Evolutionary conservation across 768 basidiomycete genomes (phyloP), one percentile per base, ranked within the genome.

Genomic region (Auriscalpium vulgare): DNA sequence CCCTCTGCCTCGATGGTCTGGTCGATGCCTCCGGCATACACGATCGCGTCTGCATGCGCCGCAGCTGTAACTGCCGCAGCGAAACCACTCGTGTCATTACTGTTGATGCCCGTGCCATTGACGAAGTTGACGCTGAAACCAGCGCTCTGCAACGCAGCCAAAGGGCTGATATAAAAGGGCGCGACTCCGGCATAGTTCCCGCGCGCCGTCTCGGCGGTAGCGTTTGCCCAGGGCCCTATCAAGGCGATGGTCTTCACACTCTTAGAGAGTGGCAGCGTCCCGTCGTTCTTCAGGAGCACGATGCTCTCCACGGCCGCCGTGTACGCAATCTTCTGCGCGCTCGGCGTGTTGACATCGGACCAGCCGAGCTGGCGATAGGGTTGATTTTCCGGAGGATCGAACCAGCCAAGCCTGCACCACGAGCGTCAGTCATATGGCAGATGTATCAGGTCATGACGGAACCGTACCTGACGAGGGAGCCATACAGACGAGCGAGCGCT

Each of bases 201-300:
- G 56, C 82, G 81, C 4, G 29, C 29, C 77, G 82, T 75, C 56
- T 75, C 71, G 7, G 63, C 73, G 0, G 81, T 83, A 4, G 80
- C 79, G 61, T 79, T 79, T 3, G 75, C 78, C 74, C 74, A 81
- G 3, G 81, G 81, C 0, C 85, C 84, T 51, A 85, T 73, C 40
- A 86, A 63, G 8, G 81, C 83, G 14, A 87, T 65, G 7, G 71
- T 78, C 54, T 75, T 78, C 56, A 77, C 66, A 0, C 68, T 70
- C 0, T 63, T 62, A 21, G 72, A 69, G 46, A 86, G 69, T 2
- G 84, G 85, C 2, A 87, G 69, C 8, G 74, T 75, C 10, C 77
- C 78, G 55, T 83, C 80, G 62, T 85, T 87, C 71, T 86, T 85
- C 16, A 86, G 70, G 8, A 86, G 71, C 16, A 81, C 80, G 3